phyloP scores from a whole-genome alignment of 108 stramenopile genomes.

The Skeletonema costatum region DNA sequence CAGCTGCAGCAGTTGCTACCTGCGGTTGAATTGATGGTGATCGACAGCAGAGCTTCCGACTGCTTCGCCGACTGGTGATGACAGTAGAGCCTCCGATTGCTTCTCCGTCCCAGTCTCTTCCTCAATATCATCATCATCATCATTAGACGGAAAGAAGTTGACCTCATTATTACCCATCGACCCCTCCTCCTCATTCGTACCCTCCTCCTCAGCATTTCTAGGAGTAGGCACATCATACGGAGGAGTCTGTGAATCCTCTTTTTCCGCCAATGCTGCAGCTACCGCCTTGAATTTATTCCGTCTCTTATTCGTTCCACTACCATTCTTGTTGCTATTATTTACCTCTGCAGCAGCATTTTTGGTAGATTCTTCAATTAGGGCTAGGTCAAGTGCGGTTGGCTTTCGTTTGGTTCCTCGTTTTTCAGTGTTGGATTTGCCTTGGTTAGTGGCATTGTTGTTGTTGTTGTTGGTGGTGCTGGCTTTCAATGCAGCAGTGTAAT shows the following conservation, averaged over 20 bases:
- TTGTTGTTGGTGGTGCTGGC: background rate
- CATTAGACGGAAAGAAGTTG: background rate
- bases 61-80: background rate
- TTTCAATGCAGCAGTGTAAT: background rate
- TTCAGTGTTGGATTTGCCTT: background rate
- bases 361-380: background rate
- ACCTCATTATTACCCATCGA: background rate
- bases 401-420: background rate
- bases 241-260: background rate
- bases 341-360: background rate
- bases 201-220: background rate
- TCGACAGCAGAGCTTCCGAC: background rate
- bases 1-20: background rate
- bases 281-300: background rate
- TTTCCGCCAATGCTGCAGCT: background rate
- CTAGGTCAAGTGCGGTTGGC: background rate
- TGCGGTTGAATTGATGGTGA: background rate
- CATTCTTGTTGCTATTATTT: background rate
- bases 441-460: background rate
- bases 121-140: background rate
- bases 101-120: background rate
- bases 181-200: background rate
- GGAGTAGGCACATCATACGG: conserved; percentile 2
- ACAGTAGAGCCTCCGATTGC: background rate
- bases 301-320: background rate